Evolutionary conservation across 2,329 filamentous ascomycete species (phyloP).

Genomic region (Microdochium bolleyi): DNA sequence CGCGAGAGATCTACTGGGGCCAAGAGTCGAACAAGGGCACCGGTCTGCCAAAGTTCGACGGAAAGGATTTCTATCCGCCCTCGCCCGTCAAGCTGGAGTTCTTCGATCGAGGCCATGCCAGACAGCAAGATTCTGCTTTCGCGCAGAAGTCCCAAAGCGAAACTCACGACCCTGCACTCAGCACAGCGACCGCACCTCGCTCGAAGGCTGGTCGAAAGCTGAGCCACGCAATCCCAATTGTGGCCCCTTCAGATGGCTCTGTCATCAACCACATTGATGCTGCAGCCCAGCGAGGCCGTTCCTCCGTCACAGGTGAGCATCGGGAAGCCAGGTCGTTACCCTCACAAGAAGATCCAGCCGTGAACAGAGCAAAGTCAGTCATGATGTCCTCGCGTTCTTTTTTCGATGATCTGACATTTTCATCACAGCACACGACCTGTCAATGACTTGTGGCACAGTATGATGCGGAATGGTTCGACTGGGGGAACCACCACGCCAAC

Average conservation of each 20-base stretch:
- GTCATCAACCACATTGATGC: constrained; percentile 6
- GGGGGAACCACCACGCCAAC: constrained; percentile 37
- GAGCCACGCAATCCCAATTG: constrained; percentile 24
- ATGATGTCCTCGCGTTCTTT: too few species aligned
- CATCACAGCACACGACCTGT: constrained; percentile 14
- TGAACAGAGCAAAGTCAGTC: constrained; percentile 20
- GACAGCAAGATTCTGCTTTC: not conserved
- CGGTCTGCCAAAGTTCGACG: constrained; percentile 55
- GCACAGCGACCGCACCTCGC: constrained; percentile 1
- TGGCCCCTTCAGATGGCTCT: constrained; percentile 12
- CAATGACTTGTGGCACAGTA: constrained; percentile 38
- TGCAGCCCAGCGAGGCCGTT: not conserved
- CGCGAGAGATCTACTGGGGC: constrained; percentile 54
- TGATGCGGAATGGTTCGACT: constrained; percentile 43
- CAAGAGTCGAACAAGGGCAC: constrained; percentile 41
- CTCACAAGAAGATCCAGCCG: constrained; percentile 1
- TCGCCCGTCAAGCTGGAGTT: constrained; percentile 36
- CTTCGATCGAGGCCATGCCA: not conserved
- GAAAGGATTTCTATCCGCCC: constrained; percentile 54
- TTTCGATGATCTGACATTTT: not conserved
- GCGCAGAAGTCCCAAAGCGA: not conserved
- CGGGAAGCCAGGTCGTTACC: not conserved
- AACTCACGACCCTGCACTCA: not conserved
- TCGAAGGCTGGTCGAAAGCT: constrained; percentile 13
- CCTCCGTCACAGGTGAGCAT: not conserved